Percentiles rank a stretch among this genome's conserved stretches.
Evolutionary conservation across 192 early-diverging fungal species (phyloP).

Genomic region (Linnemannia schmuckeri): DNA sequence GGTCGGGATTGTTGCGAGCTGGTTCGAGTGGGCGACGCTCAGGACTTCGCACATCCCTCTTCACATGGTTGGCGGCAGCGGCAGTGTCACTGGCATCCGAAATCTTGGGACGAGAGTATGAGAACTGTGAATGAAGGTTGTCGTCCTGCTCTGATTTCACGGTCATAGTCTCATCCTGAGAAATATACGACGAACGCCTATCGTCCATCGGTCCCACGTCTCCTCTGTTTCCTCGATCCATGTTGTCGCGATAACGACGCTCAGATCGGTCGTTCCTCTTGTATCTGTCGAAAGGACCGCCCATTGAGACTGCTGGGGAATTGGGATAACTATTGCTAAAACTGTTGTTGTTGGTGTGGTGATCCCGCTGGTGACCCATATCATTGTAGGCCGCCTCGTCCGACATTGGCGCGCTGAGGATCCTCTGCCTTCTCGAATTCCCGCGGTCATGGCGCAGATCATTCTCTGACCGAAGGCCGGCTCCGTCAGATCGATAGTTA

Average conservation of each 20-base stretch:
- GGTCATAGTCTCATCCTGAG: background rate
- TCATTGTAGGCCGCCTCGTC: slow-evolving; percentile 13
- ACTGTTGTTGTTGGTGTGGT: background rate
- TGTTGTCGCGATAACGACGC: background rate
- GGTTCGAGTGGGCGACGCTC: background rate
- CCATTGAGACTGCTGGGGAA: background rate
- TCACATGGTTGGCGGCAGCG: background rate
- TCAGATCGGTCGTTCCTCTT: background rate
- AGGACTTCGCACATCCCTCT: background rate
- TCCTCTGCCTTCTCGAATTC: slow-evolving; percentile 17
- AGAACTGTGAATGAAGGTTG: background rate
- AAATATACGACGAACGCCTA: background rate
- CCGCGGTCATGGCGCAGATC: background rate
- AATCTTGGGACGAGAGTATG: background rate
- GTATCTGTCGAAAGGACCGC: background rate
- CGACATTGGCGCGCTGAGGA: slow-evolving; percentile 22
- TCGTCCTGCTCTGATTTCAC: slow-evolving; percentile 5
- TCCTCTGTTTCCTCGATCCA: background rate
- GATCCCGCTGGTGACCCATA: slow-evolving; percentile 1
- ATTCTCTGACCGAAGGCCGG: slow-evolving; percentile 19
- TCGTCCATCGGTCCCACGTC: background rate
- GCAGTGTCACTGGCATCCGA: background rate
- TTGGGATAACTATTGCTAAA: slow-evolving; percentile 8
- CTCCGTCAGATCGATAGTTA: slow-evolving; percentile 12
- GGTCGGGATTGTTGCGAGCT: background rate